These are phyloP conservation scores for Penicillium roqueforti DNA, from an alignment of 495 filamentous ascomycete genomes.

Conservation along the genomic window DNA sequence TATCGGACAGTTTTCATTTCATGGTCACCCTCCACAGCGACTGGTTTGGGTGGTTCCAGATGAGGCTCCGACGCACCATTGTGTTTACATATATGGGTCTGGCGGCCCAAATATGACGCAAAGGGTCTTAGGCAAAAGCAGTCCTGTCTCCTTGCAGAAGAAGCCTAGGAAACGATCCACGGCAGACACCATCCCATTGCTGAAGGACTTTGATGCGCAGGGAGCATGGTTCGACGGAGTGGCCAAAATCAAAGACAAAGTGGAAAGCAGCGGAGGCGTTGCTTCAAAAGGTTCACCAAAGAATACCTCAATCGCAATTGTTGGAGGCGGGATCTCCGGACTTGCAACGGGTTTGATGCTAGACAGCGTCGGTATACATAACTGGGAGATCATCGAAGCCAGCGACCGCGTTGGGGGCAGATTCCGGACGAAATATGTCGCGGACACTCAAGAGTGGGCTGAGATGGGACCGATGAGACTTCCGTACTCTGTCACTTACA, in stretches of 20 bases:
- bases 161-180: conserved; percentile 6
- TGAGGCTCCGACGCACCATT: conserved; percentile 5
- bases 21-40: conserved; percentile 6
- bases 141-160: conserved; percentile 4
- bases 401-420: conserved; percentile 50
- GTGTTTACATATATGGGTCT: conserved; percentile 2
- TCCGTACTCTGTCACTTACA: conserved; percentile 35
- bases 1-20: conserved; percentile 5
- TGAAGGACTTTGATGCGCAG: conserved; percentile 24
- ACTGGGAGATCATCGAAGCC: conserved; percentile 49
- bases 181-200: conserved; percentile 14
- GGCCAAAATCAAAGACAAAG: conserved; percentile 15
- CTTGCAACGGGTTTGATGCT: conserved; percentile 50
- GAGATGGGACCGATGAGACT: conserved; percentile 72
- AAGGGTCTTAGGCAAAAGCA: conserved; percentile 9
- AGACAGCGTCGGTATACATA: conserved; percentile 46
- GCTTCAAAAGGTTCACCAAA: conserved; percentile 10
- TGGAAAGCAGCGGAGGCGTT: conserved; percentile 2
- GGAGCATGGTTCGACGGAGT: conserved; percentile 30
- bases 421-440: conserved; percentile 56
- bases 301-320: conserved; percentile 45
- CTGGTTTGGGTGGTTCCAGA: conserved; percentile 13
- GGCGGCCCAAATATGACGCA: not conserved
- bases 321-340: conserved; percentile 61
- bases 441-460: conserved; percentile 54